A percentile compares a stretch with the other conserved stretches of the same genome.
These are phyloP conservation scores for Cenchrus fungigraminus DNA, from an alignment of 176 grass and related monocot genomes.

Conservation along the genomic window DNA sequence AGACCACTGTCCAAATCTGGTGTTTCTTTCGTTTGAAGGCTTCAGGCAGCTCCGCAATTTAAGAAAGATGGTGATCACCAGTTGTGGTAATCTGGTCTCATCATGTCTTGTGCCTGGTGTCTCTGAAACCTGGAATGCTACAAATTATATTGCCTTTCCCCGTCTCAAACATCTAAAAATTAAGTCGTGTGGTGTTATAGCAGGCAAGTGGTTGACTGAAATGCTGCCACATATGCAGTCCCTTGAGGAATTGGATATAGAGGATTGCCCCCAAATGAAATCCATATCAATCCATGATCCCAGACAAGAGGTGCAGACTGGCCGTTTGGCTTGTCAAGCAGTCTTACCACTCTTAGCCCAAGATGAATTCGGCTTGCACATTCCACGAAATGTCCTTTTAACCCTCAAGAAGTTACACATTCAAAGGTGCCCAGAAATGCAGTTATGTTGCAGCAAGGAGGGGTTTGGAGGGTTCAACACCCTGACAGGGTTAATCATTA, in stretches of 20 bases:
- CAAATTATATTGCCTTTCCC: neutral
- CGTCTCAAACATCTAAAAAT: neutral
- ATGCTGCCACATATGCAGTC: slow-evolving; percentile 3
- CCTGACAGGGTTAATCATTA: neutral
- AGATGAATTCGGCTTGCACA: neutral
- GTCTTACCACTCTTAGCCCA: neutral
- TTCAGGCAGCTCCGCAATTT: slow-evolving; percentile 39
- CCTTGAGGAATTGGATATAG: slow-evolving; percentile 6
- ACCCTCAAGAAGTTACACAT: neutral
- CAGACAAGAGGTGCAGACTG: neutral
- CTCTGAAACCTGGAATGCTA: neutral
- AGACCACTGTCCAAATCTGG: slow-evolving; percentile 1
- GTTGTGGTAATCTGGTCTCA: neutral
- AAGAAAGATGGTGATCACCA: neutral
- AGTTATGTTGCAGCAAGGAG: neutral
- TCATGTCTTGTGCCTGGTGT: neutral
- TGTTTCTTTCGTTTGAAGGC: slow-evolving; percentile 20
- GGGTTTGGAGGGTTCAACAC: neutral
- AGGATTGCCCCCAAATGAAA: neutral
- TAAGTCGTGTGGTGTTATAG: neutral
- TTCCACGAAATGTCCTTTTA: neutral
- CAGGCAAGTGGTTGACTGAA: neutral
- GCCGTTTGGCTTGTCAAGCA: neutral
- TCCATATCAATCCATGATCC: neutral
- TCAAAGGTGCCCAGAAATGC: slow-evolving; percentile 12